Base-by-base conservation (phyloP, 345 rosid species). In the Eutrema heterophyllum region DNA sequence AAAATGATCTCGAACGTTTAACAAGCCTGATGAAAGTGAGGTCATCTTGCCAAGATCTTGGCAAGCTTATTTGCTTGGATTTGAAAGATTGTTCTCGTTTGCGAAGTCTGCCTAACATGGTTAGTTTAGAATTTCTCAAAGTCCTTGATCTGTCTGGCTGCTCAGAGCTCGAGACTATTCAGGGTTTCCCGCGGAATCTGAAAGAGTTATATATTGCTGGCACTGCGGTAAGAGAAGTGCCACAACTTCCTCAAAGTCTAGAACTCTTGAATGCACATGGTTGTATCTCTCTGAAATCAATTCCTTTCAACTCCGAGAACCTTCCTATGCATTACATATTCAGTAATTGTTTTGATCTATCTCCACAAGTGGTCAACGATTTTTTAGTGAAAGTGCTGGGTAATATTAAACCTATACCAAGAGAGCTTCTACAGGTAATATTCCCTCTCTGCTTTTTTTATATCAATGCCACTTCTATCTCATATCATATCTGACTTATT, bases 101-200 rank as follows among this genome's bases (percentile, higher is more conserved):
- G 44, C 29, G 0, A 46, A 70, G 67, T 59, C 49, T 70, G 18
- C 67, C 67, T 35, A n/a, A 59, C 49, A 46, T 70, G 66, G 3
- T 1, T 10, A 5, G n/a, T 70, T 48, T 70, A 13, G 57, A 70
- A 46, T 36, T 44, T 59, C 58, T 70, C 9, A 26, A 26, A 70
- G 67, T 59, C 59, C 67, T 70, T 58, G 4, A 70, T 48, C 2
- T 70, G 30, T 59, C 74, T 70, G 67, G 74, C 1, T 70, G 74
- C n/a, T n/a, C n/a, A n/a, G n/a, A n/a, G n/a, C n/a, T n/a, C n/a
- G n/a, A n/a, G n/a, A n/a, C n/a, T n/a, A 70, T 70, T 36, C 44
- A 70, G 74, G 58, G 50, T 48, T 26, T 70, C n/a, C n/a, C n/a
- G n/a, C n/a, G n/a, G n/a, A n/a, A n/a, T n/a, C n/a, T n/a, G n/a